Base-by-base conservation (phyloP, 768 basidiomycete genomes). In the Tephrocybe sp. region DNA sequence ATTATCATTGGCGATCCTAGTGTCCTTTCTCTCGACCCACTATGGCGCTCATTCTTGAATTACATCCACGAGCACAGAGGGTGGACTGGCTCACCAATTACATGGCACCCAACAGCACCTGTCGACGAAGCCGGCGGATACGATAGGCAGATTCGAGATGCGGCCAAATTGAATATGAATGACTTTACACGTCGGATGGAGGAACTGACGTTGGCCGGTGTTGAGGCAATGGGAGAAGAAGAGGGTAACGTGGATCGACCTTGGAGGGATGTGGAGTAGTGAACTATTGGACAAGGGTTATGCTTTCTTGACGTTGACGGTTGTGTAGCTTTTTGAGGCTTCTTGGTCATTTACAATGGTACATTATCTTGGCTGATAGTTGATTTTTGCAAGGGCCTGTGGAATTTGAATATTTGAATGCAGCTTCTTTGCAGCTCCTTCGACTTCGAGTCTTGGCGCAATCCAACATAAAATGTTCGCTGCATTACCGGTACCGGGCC, bases 11-110 rank as follows among this genome's bases (percentile, higher is more conserved):
- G 84, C 3, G 79, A 87, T 57, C 80, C 84, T 0, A 62, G 64
- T 3, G 75, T 84, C 3, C 72, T 86, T 5, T 76, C 73, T 3
- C 70, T 83, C 25, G 83, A 85, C 57, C 77, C 75, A 0, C 63
- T 83, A 1, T 86, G 84, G 85, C 69, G 80, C 8, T 59, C 61
- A 0, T 84, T 87, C 71, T 58, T 87, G 49, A 83, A 82, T 60
- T 82, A 77, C 54, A 69, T 84, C 19, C 63, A 79, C 52, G 31
- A 46, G 11, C 63, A 69, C 42, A 72, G 76, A 1, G 85, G 84
- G 0, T 84, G 80, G 80, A 73, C 52, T 18, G 85, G 83, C 13
- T 63, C 64, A 8, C 45, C 51, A 5, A 64, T 64, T 16, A 52
- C 60, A 25, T 75, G 74, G 74, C 68, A 71, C 66, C 16, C 69